A percentile compares a stretch with the other conserved stretches of the same genome.
These are phyloP conservation scores for Silene uniflora DNA, from an alignment of 148 eudicot species.

Conservation along the genomic window DNA sequence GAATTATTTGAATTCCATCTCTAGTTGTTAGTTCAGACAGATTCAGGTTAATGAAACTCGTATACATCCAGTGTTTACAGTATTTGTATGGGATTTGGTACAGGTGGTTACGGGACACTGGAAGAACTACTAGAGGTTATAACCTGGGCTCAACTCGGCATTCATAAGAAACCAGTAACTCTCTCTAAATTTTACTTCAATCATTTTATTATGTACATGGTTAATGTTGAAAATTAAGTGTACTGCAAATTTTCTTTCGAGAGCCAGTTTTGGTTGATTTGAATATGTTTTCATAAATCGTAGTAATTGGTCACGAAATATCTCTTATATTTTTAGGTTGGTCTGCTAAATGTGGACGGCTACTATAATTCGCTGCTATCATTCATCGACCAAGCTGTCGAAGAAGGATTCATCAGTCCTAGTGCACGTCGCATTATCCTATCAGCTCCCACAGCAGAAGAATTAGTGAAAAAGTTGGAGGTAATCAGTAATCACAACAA, in stretches of 20 bases:
- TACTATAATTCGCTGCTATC: constrained; percentile 82
- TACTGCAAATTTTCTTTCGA: not conserved
- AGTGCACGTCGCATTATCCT: constrained; percentile 84
- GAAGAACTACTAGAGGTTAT: constrained; percentile 96
- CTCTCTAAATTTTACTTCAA: not conserved
- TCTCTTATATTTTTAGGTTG: constrained; percentile 49
- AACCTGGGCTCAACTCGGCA: constrained; percentile 99
- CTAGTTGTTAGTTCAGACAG: not conserved
- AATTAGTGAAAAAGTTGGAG: constrained; percentile 81
- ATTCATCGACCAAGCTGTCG: constrained; percentile 95
- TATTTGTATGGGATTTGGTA: constrained; percentile 7
- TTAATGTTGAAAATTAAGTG: not conserved
- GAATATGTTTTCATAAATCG: too few relatives aligned
- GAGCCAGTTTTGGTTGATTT: too few relatives aligned
- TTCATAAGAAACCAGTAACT: constrained; percentile 91
- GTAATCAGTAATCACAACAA: constrained; percentile 45
- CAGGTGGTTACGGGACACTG: constrained; percentile 98
- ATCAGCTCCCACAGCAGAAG: constrained; percentile 83
- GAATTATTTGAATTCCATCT: too few relatives aligned
- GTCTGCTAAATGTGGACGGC: constrained; percentile 93
- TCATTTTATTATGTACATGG: not conserved
- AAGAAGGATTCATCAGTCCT: constrained; percentile 90
- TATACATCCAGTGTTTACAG: not conserved
- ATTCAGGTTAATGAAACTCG: not conserved
- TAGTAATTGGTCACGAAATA: not conserved